Evolutionary conservation across 2,329 filamentous ascomycete genomes (phyloP).

Genomic region (Coniella vitis): DNA sequence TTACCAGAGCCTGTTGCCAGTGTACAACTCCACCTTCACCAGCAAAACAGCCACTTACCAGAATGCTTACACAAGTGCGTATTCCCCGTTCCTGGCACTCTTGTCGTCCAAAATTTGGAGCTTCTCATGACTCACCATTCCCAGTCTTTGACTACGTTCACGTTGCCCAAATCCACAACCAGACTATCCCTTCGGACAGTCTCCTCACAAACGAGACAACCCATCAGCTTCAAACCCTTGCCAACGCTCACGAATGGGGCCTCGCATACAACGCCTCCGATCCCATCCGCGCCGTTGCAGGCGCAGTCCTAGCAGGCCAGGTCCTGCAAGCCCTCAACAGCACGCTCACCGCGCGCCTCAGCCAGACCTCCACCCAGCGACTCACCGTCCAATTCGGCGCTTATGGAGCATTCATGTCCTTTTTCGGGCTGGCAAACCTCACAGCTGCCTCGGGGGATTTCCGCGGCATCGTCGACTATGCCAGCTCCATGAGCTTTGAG

Average conservation of each 20-base stretch:
- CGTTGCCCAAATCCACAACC: constrained; percentile 54
- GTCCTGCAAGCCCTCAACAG: constrained; percentile 46
- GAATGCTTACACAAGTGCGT: constrained; percentile 56
- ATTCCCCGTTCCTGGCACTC: background rate
- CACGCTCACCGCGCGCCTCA: constrained; percentile 34
- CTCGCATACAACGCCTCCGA: constrained; percentile 77
- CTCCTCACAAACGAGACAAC: constrained; percentile 56
- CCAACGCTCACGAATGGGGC: constrained; percentile 73
- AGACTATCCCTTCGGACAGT: constrained; percentile 48
- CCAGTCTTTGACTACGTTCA: constrained; percentile 54
- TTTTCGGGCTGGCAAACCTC: constrained; percentile 54
- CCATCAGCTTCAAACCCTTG: constrained; percentile 61
- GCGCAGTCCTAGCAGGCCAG: constrained; percentile 50
- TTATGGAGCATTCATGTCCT: constrained; percentile 55
- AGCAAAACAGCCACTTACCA: constrained; percentile 43
- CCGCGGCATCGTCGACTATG: constrained; percentile 75
- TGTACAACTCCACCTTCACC: constrained; percentile 46
- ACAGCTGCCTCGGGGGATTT: constrained; percentile 53
- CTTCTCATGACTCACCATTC: constrained; percentile 8
- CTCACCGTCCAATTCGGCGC: constrained; percentile 53
- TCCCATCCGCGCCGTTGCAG: constrained; percentile 51
- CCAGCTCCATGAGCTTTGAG: constrained; percentile 75
- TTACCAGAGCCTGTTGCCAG: constrained; percentile 46
- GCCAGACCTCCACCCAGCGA: constrained; percentile 28
- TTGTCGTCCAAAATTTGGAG: too few relatives aligned